These are phyloP conservation scores for Biscogniauxia sp. DNA, from an alignment of 2,329 filamentous ascomycete genomes.

Conservation along the genomic window DNA sequence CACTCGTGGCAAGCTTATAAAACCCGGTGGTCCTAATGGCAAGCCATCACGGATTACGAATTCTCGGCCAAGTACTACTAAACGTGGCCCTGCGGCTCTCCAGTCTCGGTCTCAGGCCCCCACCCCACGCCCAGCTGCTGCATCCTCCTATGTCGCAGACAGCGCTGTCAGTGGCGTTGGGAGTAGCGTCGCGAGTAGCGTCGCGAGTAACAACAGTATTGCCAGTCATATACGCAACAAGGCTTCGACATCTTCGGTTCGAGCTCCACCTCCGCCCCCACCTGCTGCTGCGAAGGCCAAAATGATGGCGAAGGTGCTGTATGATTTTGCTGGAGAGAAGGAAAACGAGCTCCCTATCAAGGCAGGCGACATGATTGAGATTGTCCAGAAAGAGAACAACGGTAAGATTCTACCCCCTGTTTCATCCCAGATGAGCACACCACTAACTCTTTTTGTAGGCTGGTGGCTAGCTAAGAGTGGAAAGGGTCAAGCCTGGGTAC, in stretches of 20 bases:
- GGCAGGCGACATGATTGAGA: conserved; percentile 78
- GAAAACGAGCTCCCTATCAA: conserved; percentile 81
- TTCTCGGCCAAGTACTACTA: conserved; percentile 39
- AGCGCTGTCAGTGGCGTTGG: conserved; percentile 12
- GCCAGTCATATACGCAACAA: conserved; percentile 55
- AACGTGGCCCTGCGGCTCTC: conserved; percentile 24
- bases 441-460: conserved; percentile 54
- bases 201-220: conserved; percentile 36
- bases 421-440: not conserved
- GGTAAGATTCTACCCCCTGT: conserved; percentile 57
- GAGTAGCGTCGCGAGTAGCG: conserved; percentile 16
- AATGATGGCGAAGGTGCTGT: conserved; percentile 83
- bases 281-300: conserved; percentile 66
- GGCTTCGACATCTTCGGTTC: conserved; percentile 48
- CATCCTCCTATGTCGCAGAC: conserved; percentile 33
- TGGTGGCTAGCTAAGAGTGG: conserved; percentile 91
- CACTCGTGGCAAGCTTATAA: conserved; percentile 88
- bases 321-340: conserved; percentile 84
- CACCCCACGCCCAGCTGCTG: conserved; percentile 34
- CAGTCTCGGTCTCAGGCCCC: conserved; percentile 12
- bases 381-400: conserved; percentile 93
- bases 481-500: conserved; percentile 82
- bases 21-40: conserved; percentile 81
- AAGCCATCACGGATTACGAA: conserved; percentile 69
- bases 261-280: conserved; percentile 61